Base-by-base conservation (phyloP, 495 filamentous ascomycete genomes). In the Poronia punctata region DNA sequence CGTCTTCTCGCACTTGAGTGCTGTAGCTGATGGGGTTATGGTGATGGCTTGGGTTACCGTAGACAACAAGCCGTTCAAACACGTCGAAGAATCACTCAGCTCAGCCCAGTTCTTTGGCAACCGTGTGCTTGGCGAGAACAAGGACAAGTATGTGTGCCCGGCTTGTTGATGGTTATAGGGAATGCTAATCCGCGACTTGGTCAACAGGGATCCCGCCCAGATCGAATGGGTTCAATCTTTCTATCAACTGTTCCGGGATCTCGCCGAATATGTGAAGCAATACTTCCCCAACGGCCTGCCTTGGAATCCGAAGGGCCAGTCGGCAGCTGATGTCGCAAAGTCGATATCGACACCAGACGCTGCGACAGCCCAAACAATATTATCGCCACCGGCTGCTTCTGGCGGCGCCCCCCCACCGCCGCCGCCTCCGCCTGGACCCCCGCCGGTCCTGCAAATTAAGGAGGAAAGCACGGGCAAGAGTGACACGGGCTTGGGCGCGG, bases 81-180 rank as follows among this genome's bases (percentile, higher is more conserved):
- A 85, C 48, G 80, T 96, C 25, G 72, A 72, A 20, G 90, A 94
- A 33, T 79, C 80, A 33, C 65, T 92, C 6, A 78, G 77, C 17
- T 79, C 85, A 34, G 84, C 88, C 19, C 76, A 95, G 59, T 93
- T 86, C 66, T 95, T 80, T 46, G 93, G 92, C 2, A 95, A 98
- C 67, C 77, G 85, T 42, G 83, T 98, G 25, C 61, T 96, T 44
- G 88, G 82, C 54, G 82, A 87, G 44, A 79, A 85, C 62, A 96
- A 90, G 67, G 88, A 92, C 35, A 90, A 87, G 88, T 94, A 65
- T 47, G 81, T n/a, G 9, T 12, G 2, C 10, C 18, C 1, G 19
- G 16, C 28, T 24, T 5, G 9, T n/a, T 14, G 11, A 24, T 16
- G 1, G 36, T 10, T 5, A 2, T 11, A 23, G 10, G 11, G 12